These are phyloP conservation scores for Sesbania bispinosa DNA, from an alignment of 306 rosid genomes.

Conservation along the genomic window DNA sequence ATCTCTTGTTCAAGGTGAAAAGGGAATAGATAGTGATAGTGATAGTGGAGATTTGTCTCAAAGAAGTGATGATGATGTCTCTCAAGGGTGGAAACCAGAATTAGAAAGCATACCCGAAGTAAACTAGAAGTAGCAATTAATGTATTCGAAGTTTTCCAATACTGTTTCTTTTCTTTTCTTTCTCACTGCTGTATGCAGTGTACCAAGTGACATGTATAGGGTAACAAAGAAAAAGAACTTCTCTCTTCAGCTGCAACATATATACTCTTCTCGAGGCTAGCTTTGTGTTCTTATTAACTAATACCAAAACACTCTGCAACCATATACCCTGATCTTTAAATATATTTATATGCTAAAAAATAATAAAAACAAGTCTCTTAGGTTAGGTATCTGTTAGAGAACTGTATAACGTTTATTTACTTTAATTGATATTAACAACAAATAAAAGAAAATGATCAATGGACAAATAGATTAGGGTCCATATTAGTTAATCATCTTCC, in stretches of 20 bases:
- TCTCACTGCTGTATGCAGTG: background rate
- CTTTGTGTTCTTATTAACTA: background rate
- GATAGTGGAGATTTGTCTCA: slow-evolving; percentile 20
- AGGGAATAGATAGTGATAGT: slow-evolving; percentile 15
- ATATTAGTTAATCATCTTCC: background rate
- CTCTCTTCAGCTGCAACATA: background rate
- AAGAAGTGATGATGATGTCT: slow-evolving; percentile 14
- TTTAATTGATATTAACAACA: background rate
- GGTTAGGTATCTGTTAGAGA: too few species aligned
- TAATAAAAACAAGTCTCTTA: background rate
- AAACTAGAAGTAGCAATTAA: slow-evolving; percentile 41
- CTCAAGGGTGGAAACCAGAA: slow-evolving; percentile 61
- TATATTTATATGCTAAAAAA: background rate
- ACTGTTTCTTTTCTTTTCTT: background rate
- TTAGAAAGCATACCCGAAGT: slow-evolving; percentile 81
- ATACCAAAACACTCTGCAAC: background rate
- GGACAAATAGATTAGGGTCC: background rate
- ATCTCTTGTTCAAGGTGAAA: slow-evolving; percentile 34
- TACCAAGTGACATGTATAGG: background rate
- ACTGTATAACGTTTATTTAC: background rate
- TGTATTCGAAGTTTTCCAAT: background rate
- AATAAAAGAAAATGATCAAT: background rate
- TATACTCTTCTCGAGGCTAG: background rate
- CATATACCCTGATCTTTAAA: background rate
- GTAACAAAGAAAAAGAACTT: background rate